These are phyloP conservation scores for Trichophyton schoenleinii DNA, from an alignment of 2,329 filamentous ascomycete genomes.

Conservation along the genomic window DNA sequence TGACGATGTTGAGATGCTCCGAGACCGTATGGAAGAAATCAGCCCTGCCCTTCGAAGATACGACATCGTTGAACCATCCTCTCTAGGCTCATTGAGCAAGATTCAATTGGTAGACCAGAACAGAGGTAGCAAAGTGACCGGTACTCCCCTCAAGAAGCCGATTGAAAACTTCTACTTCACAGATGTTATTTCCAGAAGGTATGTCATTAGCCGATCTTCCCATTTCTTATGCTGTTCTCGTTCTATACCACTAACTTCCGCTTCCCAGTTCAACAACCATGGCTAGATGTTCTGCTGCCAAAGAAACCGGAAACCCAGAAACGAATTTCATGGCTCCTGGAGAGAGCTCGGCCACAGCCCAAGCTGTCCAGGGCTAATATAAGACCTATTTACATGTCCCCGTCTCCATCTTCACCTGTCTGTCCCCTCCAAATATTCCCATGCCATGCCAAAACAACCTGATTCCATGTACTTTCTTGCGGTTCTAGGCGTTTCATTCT, in stretches of 20 bases:
- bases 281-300: constrained; percentile 91
- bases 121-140: constrained; percentile 65
- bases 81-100: constrained; percentile 66
- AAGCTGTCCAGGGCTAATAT: constrained; percentile 7
- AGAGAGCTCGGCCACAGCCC: constrained; percentile 20
- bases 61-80: constrained; percentile 75
- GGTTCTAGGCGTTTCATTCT: constrained; percentile 14
- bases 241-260: constrained; percentile 2
- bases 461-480: constrained; percentile 11
- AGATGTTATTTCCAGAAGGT: constrained; percentile 93
- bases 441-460: constrained; percentile 11
- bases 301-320: constrained; percentile 65
- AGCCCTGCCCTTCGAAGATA: constrained; percentile 81
- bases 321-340: constrained; percentile 70
- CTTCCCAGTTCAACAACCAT: constrained; percentile 76
- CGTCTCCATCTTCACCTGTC: background rate
- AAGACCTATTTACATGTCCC: background rate
- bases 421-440: background rate
- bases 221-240: constrained; percentile 3
- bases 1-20: constrained; percentile 76
- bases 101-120: constrained; percentile 94
- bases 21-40: constrained; percentile 91
- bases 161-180: constrained; percentile 98
- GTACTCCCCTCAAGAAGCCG: constrained; percentile 64
- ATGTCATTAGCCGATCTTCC: constrained; percentile 27